phyloP scores from a whole-genome alignment of 345 rosid species.

The Hibiscus trionum region DNA sequence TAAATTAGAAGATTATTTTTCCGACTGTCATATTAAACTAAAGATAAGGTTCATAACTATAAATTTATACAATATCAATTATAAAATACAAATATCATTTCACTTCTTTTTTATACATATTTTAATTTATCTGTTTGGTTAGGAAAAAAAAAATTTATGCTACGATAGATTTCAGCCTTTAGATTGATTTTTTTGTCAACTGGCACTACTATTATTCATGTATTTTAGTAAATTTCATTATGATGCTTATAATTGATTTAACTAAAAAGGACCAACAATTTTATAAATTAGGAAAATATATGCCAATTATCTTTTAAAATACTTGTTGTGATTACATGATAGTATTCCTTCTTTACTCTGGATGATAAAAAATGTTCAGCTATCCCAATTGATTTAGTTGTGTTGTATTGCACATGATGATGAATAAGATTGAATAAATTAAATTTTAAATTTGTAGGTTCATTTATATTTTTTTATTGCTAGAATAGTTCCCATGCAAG shows the following conservation, averaged over 20 bases:
- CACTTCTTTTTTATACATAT: too few species aligned
- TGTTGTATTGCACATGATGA: background rate
- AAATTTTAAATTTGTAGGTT: background rate
- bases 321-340: too few species aligned
- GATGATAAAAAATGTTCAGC: too few species aligned
- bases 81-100: too few species aligned
- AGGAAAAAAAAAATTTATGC: too few species aligned
- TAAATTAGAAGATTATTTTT: too few species aligned
- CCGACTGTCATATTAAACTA: too few species aligned
- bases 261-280: background rate
- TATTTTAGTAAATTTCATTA: background rate
- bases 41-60: background rate
- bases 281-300: background rate
- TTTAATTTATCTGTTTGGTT: too few species aligned
- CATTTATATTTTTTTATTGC: background rate
- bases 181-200: background rate
- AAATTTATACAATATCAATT: too few species aligned
- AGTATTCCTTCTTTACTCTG: too few species aligned
- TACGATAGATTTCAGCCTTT: too few species aligned
- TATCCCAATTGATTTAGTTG: background rate
- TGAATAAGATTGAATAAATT: background rate
- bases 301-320: background rate
- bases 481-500: background rate
- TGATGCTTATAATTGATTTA: background rate
- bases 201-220: background rate